These are phyloP conservation scores for Eucalyptus marginata DNA, from an alignment of 345 rosid species.

Conservation along the genomic window DNA sequence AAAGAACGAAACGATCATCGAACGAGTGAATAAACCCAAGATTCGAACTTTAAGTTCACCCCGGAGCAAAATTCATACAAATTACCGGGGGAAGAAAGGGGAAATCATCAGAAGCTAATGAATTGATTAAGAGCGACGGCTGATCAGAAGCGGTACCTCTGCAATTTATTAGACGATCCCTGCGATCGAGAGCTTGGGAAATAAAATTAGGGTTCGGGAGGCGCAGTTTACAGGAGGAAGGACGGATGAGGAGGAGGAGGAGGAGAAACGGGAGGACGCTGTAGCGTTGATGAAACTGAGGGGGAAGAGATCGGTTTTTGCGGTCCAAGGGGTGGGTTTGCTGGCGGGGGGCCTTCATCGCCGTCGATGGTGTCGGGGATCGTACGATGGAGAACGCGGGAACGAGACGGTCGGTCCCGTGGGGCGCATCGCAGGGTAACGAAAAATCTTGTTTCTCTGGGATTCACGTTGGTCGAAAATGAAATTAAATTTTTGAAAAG, in stretches of 20 bases:
- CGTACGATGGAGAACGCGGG: not conserved
- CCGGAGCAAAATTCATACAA: not conserved
- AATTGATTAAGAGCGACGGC: not conserved
- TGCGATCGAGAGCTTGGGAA: not conserved
- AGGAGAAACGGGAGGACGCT: not conserved
- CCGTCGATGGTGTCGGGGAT: not conserved
- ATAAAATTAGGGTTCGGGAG: not conserved
- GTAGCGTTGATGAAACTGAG: not conserved
- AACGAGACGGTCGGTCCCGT: not conserved
- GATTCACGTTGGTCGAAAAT: not conserved
- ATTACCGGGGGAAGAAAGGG: not conserved
- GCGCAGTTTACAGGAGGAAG: not conserved
- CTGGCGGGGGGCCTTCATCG: not conserved
- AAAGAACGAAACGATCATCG: not conserved
- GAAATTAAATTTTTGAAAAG: fast-evolving
- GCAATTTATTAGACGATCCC: not conserved
- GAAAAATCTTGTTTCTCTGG: not conserved
- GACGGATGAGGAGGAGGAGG: too few relatives aligned
- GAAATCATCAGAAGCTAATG: not conserved
- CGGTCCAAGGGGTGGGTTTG: not conserved
- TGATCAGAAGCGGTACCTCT: not conserved
- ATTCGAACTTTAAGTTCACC: not conserved
- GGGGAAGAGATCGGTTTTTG: not conserved
- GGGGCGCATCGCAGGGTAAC: not conserved
- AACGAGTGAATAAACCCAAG: not conserved